Evolutionary conservation across 768 basidiomycete genomes (phyloP).

Genomic region (Collybia sordida): DNA sequence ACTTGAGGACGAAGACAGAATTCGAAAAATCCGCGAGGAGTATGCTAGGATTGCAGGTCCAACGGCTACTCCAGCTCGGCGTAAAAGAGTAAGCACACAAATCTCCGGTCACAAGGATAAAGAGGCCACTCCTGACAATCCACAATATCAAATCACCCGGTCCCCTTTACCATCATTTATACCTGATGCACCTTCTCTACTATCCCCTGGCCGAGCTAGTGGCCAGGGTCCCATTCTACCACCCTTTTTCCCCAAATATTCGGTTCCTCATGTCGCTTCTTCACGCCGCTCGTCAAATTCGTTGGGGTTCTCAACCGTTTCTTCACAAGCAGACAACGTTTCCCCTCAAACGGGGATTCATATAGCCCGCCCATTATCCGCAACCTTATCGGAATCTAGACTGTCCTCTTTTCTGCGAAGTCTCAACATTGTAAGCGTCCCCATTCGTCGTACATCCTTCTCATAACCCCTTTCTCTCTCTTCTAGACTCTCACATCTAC

Average conservation of each 20-base stretch:
- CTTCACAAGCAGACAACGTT: constrained; percentile 4
- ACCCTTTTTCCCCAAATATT: constrained; percentile 20
- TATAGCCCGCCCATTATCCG: constrained; percentile 20
- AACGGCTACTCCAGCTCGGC: constrained; percentile 33
- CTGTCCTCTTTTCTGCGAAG: constrained; percentile 21
- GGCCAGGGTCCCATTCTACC: constrained; percentile 11
- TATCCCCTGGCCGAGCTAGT: constrained; percentile 14
- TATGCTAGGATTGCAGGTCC: constrained; percentile 31
- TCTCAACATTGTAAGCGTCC: constrained; percentile 26
- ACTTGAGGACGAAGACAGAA: constrained; percentile 20
- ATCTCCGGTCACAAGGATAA: constrained; percentile 12
- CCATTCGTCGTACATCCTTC: background rate
- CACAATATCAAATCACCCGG: constrained; percentile 1
- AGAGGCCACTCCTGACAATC: constrained; percentile 2
- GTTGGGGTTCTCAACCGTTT: constrained; percentile 20
- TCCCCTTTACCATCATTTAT: constrained; percentile 8
- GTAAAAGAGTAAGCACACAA: constrained; percentile 27
- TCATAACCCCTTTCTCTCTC: background rate
- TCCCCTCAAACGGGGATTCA: constrained; percentile 9
- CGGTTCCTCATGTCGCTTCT: constrained; percentile 18
- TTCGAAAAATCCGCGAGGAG: constrained; percentile 32
- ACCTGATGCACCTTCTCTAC: constrained; percentile 11
- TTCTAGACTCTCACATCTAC: constrained; percentile 23
- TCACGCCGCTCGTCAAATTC: constrained; percentile 35
- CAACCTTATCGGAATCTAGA: constrained; percentile 17